Conservation (phyloP, 257 asterid species). For the Petrea volubilis region DNA sequence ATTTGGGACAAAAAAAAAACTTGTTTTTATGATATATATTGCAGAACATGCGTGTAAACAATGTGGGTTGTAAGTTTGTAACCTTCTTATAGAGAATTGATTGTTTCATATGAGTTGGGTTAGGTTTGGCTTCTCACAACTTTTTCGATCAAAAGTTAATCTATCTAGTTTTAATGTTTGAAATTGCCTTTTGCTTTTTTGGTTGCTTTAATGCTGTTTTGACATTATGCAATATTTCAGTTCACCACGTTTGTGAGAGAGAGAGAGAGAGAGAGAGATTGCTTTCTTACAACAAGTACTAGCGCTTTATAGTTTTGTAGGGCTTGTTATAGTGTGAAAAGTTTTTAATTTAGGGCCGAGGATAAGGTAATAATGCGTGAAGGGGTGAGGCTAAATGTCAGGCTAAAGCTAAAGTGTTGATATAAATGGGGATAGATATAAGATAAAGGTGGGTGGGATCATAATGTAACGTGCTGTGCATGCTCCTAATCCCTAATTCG, state of each 20-base stretch:
- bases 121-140: slow-evolving; percentile 36
- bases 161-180: slow-evolving; percentile 29
- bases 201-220: slow-evolving; percentile 26
- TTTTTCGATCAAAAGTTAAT: slow-evolving; percentile 40
- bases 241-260: background rate
- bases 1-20: background rate
- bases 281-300: background rate
- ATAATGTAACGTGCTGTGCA: slow-evolving; percentile 13
- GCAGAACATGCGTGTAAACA: slow-evolving; percentile 9
- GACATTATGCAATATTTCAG: slow-evolving; percentile 19
- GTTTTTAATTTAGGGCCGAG: slow-evolving; percentile 12
- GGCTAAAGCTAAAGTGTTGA: slow-evolving; percentile 22
- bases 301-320: slow-evolving; percentile 14
- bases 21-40: slow-evolving; percentile 16
- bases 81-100: slow-evolving; percentile 41
- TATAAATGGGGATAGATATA: slow-evolving; percentile 21
- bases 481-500: slow-evolving; percentile 21
- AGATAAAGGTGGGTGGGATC: no score
- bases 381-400: slow-evolving; percentile 17
- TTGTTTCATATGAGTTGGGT: slow-evolving; percentile 39
- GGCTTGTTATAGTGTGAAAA: slow-evolving; percentile 23
- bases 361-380: slow-evolving; percentile 20
- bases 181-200: slow-evolving; percentile 22
- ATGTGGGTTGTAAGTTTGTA: slow-evolving; percentile 20
- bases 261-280: slow-evolving; percentile 3